Base-by-base conservation (phyloP, 352 stramenopile species). In the Phytophthora kernoviae region DNA sequence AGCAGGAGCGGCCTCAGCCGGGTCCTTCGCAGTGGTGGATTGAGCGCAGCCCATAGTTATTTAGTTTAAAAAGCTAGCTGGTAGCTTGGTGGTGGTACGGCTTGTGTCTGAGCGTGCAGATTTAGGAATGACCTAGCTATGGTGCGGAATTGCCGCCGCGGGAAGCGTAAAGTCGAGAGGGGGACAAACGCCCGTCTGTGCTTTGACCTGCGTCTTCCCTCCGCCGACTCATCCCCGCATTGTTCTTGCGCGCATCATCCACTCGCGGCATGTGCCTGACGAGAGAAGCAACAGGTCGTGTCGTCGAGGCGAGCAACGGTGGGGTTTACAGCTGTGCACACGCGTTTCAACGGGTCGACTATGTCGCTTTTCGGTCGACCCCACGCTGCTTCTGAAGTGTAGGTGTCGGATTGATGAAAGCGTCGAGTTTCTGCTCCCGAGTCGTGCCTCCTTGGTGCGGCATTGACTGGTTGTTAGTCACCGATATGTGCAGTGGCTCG, bases 1-100 rank as follows among this genome's bases (percentile, higher is more conserved):
- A 20, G 46, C 58, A 18, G 52, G 40, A 9, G 44, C 60, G 17
- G 58, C 55, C 52, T 68, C 64, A 61, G 58, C 48, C 39, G 65
- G 65, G 54, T 73, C 59, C 49, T 66, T 69, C 9, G 65, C 59
- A 51, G 59, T 32, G 40, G 65, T 73, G 20, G 65, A 73, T 69
- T 73, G 65, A 66, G 65, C 54, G 54, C 65, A 73, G 49, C 65
- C 65, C 65, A 73, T 73, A 6, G 46, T 63, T 52, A 44, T 47
- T 61, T 43, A 17, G 59, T 26, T 36, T 37, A 49, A 43, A 30
- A 30, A 30, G 24, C 3, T 30, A 30, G 24, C 24, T 30, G 34
- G 26, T 33, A 26, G n/a, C 42, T n/a, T 41, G 27, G 26, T 61
- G 20, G 34, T n/a, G 24, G 24, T 34, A 67, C 57, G 50, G 60